Base-by-base conservation (phyloP, 768 basidiomycete species). In the Tricholoma sp. region DNA sequence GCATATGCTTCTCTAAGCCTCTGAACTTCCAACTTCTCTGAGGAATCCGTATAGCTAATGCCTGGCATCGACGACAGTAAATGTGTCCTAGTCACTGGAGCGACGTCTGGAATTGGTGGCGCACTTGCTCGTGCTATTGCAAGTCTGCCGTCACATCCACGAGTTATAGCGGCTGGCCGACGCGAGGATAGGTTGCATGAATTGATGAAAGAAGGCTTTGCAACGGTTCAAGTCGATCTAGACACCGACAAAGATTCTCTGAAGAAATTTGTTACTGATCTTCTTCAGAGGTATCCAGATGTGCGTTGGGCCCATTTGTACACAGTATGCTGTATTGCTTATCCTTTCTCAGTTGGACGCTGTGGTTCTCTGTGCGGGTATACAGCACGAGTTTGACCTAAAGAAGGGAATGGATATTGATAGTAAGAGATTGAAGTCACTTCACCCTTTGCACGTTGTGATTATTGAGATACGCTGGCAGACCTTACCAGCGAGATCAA, bases 141-240 rank as follows among this genome's bases (percentile, higher is more conserved):
- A 31, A 67, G 65, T 29, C 70, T 83, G 1, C 78, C 80, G 0
- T 76, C 75, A 39, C 68, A 72, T 34, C 82, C 81, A 1, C 72
- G 68, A 6, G 80, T 83, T 29, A 76, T 85, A 47, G 80, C 74
- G 20, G 67, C 74, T 13, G 82, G 82, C 9, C 73, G 82, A 41
- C 77, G 82, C 15, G 70, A 77, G 58, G 78, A 80, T n/a, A 70
- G 83, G 39, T 74, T 85, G 15, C 75, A 79, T 15, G 78, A 81
- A 55, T 71, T 85, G 20, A 61, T 65, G 13, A 67, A 72, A 49
- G 67, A 66, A 8, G 71, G 75, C 1, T 65, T 85, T 34, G 69
- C 76, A 53, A 73, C 76, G 8, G 49, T 78, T 6, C 66, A 73
- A 55, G 57, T 83, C 10, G 80, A 84, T 60, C 66, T 82, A 7